Evolutionary conservation across 2,329 filamentous ascomycete species (phyloP), one percentile per base, ranked within the genome.

Genomic region (Aureobasidium sp.): DNA sequence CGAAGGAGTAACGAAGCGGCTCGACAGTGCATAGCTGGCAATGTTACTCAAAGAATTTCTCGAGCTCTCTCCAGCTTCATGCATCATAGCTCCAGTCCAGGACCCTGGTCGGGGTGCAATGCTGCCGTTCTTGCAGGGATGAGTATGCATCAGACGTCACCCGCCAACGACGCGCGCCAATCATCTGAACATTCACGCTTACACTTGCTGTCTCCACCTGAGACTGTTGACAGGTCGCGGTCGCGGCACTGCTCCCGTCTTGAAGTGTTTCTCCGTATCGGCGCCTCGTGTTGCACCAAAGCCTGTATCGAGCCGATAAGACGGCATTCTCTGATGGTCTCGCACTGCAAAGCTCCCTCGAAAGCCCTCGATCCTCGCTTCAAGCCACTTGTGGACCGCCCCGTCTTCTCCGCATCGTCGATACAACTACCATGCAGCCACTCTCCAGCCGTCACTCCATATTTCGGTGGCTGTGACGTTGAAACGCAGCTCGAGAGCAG

Each of bases 121-220:
- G 57, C 25, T 60, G 57, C 57, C 57, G 57, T 60, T 22, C 57
- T 60, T 60, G 57, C 57, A 60, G 57, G 57, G 57, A 34, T 60
- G 44, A 39, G 14, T 34, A 49, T 60, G 57, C 57, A 27, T 41
- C 57, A 60, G 53, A 60, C 57, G 57, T 60, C 57, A 60, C 39
- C 53, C 39, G 57, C 17, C 36, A 8, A 31, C 11, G 44, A 49
- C 36, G 57, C 57, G 44, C 57, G 57, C 57, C 44, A 49, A 60
- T 60, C 57, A 60, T 31, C 31, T n/a, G 25, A 31, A 41, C 45
- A 42, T 42, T 12, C 45, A 51, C 57, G 57, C 45, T 49, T 60
- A 51, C 57, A 60, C 22, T 42, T 60, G 44, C 57, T 51, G 22
- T 41, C n/a, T 25, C 22, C 29, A 41, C 42, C 45, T 48, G 44